Conservation (phyloP, 75 land plant species). For the Pinus albicaulis region DNA sequence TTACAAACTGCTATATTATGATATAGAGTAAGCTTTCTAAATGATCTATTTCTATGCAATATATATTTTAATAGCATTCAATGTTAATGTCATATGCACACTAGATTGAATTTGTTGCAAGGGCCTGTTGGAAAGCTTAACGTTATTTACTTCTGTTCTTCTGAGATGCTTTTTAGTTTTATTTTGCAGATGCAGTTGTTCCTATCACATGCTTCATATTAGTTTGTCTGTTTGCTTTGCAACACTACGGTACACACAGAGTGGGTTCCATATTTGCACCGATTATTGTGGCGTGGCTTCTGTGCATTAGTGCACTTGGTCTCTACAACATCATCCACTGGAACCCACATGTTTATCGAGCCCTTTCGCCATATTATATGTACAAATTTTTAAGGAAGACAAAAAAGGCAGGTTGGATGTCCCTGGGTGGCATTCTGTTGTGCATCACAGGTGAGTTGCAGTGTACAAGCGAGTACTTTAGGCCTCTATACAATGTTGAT, state of each 20-base stretch:
- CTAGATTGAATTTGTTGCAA: neutral
- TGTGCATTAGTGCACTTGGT: constrained; percentile 80
- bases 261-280: constrained; percentile 86
- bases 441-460: constrained; percentile 72
- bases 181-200: constrained; percentile 67
- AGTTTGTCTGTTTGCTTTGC: constrained; percentile 73
- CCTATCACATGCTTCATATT: constrained; percentile 71
- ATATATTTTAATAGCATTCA: too few species aligned
- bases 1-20: neutral
- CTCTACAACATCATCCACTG: constrained; percentile 73
- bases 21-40: neutral
- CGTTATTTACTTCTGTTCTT: neutral
- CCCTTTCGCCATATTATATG: constrained; percentile 82
- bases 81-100: too few species aligned
- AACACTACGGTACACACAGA: constrained; percentile 82
- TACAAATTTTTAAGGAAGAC: constrained; percentile 68
- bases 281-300: constrained; percentile 67
- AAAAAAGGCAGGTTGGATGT: constrained; percentile 64
- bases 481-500: neutral
- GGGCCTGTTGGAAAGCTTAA: neutral
- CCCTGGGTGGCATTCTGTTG: constrained; percentile 82
- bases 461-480: neutral
- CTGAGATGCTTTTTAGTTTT: constrained; percentile 7
- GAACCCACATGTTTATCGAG: constrained; percentile 58
- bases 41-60: too few species aligned